Percentiles rank a stretch among this genome's conserved stretches.
These are phyloP conservation scores for Rosa chinensis DNA, from an alignment of 306 rosid species.

Conservation along the genomic window DNA sequence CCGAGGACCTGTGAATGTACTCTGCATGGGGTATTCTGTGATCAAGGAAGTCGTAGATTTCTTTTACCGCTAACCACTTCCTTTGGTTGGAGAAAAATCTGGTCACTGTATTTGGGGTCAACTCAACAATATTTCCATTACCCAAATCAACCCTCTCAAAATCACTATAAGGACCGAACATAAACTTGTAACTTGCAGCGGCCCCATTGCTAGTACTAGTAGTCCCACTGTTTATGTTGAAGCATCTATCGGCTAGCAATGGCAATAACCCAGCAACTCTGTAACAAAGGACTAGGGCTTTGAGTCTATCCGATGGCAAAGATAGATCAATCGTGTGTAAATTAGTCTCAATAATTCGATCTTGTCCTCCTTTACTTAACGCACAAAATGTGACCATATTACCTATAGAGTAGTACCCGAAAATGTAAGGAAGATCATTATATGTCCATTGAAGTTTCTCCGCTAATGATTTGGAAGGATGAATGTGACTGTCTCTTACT, in stretches of 20 bases:
- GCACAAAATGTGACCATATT: conserved; percentile 74
- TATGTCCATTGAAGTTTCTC: conserved; percentile 71
- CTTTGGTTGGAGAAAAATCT: conserved; percentile 48
- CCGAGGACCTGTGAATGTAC: conserved; percentile 32
- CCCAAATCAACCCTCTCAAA: conserved; percentile 63
- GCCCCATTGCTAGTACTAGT: neutral
- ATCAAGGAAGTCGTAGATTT: conserved; percentile 74
- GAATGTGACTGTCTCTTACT: conserved; percentile 39
- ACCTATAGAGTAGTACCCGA: conserved; percentile 74
- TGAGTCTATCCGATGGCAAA: conserved; percentile 55
- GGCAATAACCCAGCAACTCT: conserved; percentile 55
- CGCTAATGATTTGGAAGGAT: conserved; percentile 53
- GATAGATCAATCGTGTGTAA: conserved; percentile 54
- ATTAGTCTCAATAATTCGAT: conserved; percentile 56
- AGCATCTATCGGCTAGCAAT: conserved; percentile 55
- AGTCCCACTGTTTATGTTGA: neutral
- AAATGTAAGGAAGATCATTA: conserved; percentile 67
- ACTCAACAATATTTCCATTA: conserved; percentile 50
- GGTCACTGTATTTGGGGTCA: conserved; percentile 70
- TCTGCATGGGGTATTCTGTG: conserved; percentile 86
- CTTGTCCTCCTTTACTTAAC: conserved; percentile 47
- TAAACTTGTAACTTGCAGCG: conserved; percentile 7
- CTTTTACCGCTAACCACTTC: conserved; percentile 68
- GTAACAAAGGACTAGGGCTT: conserved; percentile 66
- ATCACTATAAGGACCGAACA: conserved; percentile 47